Percentiles rank a stretch among this genome's conserved stretches.
Evolutionary conservation across 352 stramenopile genomes (phyloP).

Genomic region (Pythium periplocum): DNA sequence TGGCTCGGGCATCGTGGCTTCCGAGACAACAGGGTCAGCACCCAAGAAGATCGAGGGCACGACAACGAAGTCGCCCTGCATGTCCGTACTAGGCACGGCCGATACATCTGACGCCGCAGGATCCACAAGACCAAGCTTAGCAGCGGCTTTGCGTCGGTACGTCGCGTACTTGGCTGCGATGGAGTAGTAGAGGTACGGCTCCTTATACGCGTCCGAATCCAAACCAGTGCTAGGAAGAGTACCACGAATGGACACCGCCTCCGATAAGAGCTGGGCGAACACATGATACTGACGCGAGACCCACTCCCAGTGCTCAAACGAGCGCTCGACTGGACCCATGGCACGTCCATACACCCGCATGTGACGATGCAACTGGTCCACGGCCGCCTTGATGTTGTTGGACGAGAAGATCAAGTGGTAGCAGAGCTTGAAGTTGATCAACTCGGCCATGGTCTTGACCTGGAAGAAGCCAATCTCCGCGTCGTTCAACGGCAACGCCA

Average conservation of each 20-base stretch:
- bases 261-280: slow-evolving; percentile 75
- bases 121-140: slow-evolving; percentile 40
- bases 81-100: slow-evolving; percentile 14
- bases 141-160: slow-evolving; percentile 59
- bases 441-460: slow-evolving; percentile 83
- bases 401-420: slow-evolving; percentile 86
- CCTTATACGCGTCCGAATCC: slow-evolving; percentile 81
- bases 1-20: slow-evolving; percentile 37
- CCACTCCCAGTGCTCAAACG: slow-evolving; percentile 84
- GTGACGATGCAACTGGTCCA: slow-evolving; percentile 81
- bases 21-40: slow-evolving; percentile 58
- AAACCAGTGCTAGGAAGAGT: slow-evolving; percentile 45
- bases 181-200: slow-evolving; percentile 84
- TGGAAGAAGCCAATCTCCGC: slow-evolving; percentile 41
- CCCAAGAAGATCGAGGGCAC: slow-evolving; percentile 67
- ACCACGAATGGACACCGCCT: slow-evolving; percentile 66
- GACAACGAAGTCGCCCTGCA: slow-evolving; percentile 48
- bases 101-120: slow-evolving; percentile 4
- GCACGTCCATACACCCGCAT: slow-evolving; percentile 58
- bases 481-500: slow-evolving; percentile 49
- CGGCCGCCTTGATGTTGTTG: slow-evolving; percentile 76
- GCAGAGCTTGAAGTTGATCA: slow-evolving; percentile 86
- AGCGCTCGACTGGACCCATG: slow-evolving; percentile 46
- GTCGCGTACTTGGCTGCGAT: slow-evolving; percentile 83
- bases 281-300: slow-evolving; percentile 84